Conservation (phyloP, 805 yeast genomes). For the Zygosaccharomyces kombuchaensis region DNA sequence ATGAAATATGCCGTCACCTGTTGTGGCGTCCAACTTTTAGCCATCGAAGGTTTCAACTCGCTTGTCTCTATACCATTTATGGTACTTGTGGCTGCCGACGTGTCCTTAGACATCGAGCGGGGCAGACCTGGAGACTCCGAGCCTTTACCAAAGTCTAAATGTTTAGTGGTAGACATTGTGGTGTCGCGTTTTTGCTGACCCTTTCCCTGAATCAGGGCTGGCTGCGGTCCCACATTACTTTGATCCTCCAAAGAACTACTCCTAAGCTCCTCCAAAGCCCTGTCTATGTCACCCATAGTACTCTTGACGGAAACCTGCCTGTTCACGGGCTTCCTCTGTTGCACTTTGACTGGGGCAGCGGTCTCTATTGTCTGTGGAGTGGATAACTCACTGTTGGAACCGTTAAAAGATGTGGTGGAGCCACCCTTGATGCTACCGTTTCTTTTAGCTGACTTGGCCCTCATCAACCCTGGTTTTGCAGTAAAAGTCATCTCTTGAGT, state of each 20-base stretch:
- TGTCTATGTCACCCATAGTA: constrained; percentile 69
- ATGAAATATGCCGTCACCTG: constrained; percentile 80
- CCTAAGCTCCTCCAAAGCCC: constrained; percentile 62
- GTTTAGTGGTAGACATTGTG: constrained; percentile 19
- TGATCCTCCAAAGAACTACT: constrained; percentile 24
- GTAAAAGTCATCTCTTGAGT: constrained; percentile 51
- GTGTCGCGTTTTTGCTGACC: constrained; percentile 13
- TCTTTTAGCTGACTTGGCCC: constrained; percentile 57
- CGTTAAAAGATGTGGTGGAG: constrained; percentile 18
- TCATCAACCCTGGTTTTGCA: constrained; percentile 41
- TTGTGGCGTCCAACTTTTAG: constrained; percentile 72
- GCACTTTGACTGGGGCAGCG: constrained; percentile 16
- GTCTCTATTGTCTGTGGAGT: constrained; percentile 29
- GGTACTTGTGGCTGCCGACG: constrained; percentile 11
- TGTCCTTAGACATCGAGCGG: constrained; percentile 17
- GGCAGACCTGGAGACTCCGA: constrained; percentile 12
- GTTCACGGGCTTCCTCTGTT: constrained; percentile 15
- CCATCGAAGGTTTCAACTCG: constrained; percentile 47
- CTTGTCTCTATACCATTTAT: constrained; percentile 24
- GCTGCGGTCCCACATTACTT: constrained; percentile 10
- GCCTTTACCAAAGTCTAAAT: constrained; percentile 11
- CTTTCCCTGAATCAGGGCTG: background rate
- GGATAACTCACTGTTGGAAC: constrained; percentile 24
- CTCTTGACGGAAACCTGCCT: constrained; percentile 43
- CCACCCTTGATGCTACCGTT: constrained; percentile 31